Conservation (phyloP, 179 eudicot genomes). For the Heliamphora pulchella region DNA sequence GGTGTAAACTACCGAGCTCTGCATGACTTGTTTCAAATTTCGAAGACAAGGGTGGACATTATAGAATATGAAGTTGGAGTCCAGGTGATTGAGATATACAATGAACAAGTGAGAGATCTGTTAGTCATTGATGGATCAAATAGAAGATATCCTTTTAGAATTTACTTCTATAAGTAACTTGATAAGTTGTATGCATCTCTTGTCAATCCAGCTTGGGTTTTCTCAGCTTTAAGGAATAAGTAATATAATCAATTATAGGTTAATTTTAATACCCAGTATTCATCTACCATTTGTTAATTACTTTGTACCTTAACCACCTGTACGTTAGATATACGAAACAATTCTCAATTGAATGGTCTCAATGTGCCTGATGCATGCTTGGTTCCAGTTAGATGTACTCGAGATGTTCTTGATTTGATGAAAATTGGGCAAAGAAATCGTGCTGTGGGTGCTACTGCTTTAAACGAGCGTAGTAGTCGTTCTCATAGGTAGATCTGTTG, state of each 20-base stretch:
- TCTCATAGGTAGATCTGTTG: constrained; percentile 62
- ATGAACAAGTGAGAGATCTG: constrained; percentile 94
- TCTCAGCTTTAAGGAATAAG: background rate
- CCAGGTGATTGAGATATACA: constrained; percentile 95
- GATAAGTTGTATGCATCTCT: background rate
- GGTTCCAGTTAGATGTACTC: constrained; percentile 69
- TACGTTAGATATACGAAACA: constrained; percentile 88
- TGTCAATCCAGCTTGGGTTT: background rate
- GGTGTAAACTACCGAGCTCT: constrained; percentile 90
- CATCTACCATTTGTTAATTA: background rate
- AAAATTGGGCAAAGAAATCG: constrained; percentile 77
- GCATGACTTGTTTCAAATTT: constrained; percentile 66
- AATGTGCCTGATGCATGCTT: constrained; percentile 95
- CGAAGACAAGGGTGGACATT: constrained; percentile 51
- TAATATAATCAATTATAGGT: background rate
- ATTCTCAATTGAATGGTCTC: constrained; percentile 85
- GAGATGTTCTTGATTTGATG: constrained; percentile 88
- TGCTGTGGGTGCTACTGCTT: constrained; percentile 94
- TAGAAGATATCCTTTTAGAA: constrained; percentile 75
- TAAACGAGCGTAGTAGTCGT: constrained; percentile 90
- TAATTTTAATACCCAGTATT: background rate
- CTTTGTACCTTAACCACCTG: constrained; percentile 40
- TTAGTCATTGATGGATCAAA: constrained; percentile 78
- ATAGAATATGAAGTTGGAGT: constrained; percentile 78
- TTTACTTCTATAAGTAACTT: constrained; percentile 7